Base-by-base conservation (phyloP, 768 basidiomycete genomes). In the Lepiota venenata region DNA sequence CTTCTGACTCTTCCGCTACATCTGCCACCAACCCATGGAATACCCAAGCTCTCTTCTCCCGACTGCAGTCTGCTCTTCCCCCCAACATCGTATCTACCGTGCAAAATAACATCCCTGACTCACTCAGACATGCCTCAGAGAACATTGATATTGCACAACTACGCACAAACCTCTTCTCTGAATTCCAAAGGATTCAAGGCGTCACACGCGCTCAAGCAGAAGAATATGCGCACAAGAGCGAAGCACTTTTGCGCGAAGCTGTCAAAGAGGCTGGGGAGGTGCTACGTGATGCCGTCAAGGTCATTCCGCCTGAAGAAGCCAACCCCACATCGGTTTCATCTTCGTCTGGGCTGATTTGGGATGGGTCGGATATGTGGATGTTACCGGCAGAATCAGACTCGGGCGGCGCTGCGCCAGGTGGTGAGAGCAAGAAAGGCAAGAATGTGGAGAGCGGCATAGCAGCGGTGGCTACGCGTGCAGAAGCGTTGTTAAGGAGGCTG, bases 321-420 rank as follows among this genome's bases (percentile, higher is more conserved):
- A 27, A 45, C 37, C 35, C 53, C 10, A 66, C 61, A 6, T 20
- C 37, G 55, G 56, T 42, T 25, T 56, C 64, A 20, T 60, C 57
- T 27, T 63, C 69, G 1, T 58, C 62, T 29, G 81, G 78, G 3
- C 64, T 85, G 22, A 60, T 82, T 40, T 95, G 92, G 92, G 93
- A 95, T 66, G 93, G 92, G 1, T 72, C 84, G 29, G 92, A 95
- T 67, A 80, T 93, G 65, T 94, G 92, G 87, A 84, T 86, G 74
- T 64, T 93, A 55, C 91, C 81, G 8, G 65, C 71, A 45, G 74
- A 72, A 14, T 57, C 60, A 27, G 65, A 68, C 22, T 48, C 45
- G 21, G 50, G 37, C 29, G 58, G 44, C 10, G 55, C 18, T 44
- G 44, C 56, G 35, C 60, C 60, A 49, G 50, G 27, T 47, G 59